Percentiles rank a stretch among this genome's conserved stretches.
phyloP scores from a whole-genome alignment of 345 rosid species.

The Eutrema japonicum region DNA sequence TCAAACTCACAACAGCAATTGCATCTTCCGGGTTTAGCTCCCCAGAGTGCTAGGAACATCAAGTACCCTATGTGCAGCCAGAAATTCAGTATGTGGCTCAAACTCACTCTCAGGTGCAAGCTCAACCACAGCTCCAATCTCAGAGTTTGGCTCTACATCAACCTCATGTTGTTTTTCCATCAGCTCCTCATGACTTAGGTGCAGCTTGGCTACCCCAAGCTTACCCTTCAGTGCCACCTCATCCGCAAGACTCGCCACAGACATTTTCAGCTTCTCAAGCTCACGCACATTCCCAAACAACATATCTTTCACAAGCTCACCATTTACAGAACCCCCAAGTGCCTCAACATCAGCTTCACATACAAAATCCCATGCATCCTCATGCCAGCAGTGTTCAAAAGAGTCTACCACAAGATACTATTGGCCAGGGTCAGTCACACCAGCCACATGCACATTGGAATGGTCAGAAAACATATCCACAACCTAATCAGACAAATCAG shows the following conservation, averaged over 20 bases:
- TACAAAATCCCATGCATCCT: background rate
- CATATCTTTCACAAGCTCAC: background rate
- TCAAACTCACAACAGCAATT: background rate
- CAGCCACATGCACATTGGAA: background rate
- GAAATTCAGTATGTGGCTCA: background rate
- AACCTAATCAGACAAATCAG: background rate
- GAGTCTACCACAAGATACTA: background rate
- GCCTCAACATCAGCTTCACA: background rate
- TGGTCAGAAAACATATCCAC: background rate
- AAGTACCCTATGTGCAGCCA: background rate
- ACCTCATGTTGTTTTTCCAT: background rate
- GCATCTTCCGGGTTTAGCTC: background rate
- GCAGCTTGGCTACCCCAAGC: background rate
- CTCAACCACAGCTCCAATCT: conserved; percentile 10
- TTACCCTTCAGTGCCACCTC: background rate
- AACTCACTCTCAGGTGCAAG: conserved; percentile 6
- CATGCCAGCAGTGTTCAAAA: background rate
- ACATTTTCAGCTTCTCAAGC: background rate
- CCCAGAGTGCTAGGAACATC: background rate
- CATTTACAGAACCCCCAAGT: background rate
- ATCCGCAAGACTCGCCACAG: background rate
- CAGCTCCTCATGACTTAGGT: background rate
- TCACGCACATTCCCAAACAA: background rate
- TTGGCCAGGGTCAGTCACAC: background rate
- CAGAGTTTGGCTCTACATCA: background rate